Conservation (phyloP, 106 monocot genomes). For the Chionographis japonica region DNA sequence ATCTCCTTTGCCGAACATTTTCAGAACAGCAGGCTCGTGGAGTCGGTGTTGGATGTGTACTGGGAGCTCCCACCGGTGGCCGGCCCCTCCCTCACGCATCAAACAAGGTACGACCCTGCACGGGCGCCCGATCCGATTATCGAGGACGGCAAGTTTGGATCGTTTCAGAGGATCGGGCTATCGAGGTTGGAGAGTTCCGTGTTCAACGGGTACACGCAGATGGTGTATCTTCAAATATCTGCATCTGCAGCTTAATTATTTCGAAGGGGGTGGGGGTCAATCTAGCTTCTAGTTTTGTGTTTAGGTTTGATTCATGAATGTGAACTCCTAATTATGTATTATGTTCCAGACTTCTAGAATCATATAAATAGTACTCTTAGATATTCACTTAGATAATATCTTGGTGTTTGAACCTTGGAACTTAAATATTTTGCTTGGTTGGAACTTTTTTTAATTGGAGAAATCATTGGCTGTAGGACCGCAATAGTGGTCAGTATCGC, state of each 20-base stretch:
- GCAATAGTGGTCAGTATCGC: no score
- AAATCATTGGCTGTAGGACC: no score
- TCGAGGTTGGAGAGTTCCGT: constrained; percentile 41
- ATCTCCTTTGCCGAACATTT: constrained; percentile 65
- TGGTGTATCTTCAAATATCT: constrained; percentile 63
- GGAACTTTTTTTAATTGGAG: no score
- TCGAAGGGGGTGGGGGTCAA: background rate
- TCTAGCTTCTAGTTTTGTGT: no score
- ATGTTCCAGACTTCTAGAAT: no score
- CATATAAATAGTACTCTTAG: no score
- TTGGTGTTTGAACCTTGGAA: no score
- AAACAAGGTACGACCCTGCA: constrained; percentile 78
- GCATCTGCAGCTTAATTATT: constrained; percentile 7
- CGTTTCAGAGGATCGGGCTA: constrained; percentile 56
- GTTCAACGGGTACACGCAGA: constrained; percentile 88
- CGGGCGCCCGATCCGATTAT: constrained; percentile 55
- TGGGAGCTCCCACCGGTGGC: constrained; percentile 79
- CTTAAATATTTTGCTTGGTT: no score
- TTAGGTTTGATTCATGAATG: no score
- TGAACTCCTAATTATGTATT: no score
- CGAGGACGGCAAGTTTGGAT: constrained; percentile 53
- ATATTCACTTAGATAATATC: no score
- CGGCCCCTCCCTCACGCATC: constrained; percentile 70
- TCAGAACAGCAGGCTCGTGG: constrained; percentile 68
- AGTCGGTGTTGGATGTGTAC: constrained; percentile 65